Conservation (phyloP, 805 yeast genomes). For the Saccharomyces mikatae region DNA sequence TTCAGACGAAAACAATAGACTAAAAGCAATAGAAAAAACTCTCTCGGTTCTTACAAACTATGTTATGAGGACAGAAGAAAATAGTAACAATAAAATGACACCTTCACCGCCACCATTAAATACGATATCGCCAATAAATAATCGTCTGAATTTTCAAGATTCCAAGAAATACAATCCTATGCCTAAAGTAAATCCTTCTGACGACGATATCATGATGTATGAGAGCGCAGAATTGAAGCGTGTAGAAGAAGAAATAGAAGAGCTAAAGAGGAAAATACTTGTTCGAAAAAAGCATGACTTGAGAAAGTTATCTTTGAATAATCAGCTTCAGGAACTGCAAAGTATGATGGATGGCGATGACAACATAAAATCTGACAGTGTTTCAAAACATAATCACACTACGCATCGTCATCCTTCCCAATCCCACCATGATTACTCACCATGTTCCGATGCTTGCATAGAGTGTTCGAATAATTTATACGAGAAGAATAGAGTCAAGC, state of each 20-base stretch:
- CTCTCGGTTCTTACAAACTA: neutral
- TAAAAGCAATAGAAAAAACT: neutral
- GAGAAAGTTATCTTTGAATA: constrained; percentile 29
- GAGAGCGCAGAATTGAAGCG: constrained; percentile 31
- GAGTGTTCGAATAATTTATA: neutral
- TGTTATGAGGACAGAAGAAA: neutral
- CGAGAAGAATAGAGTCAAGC: neutral
- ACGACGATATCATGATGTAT: constrained; percentile 29
- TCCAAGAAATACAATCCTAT: constrained; percentile 11
- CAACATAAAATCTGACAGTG: neutral
- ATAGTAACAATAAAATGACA: neutral
- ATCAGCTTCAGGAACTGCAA: constrained; percentile 23
- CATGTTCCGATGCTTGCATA: neutral
- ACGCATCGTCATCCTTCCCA: neutral
- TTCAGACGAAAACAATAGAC: neutral
- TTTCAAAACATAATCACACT: neutral
- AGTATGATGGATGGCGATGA: constrained; percentile 15
- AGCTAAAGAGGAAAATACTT: constrained; percentile 26
- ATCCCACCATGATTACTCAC: constrained; percentile 2
- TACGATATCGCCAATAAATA: neutral
- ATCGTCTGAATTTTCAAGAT: constrained; percentile 7
- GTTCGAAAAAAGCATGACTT: constrained; percentile 31
- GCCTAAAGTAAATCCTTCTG: constrained; percentile 13
- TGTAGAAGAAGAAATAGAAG: constrained; percentile 29
- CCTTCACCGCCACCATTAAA: neutral